Evolutionary conservation across 805 yeast species (phyloP).

Genomic region (Metschnikowia anglica): DNA sequence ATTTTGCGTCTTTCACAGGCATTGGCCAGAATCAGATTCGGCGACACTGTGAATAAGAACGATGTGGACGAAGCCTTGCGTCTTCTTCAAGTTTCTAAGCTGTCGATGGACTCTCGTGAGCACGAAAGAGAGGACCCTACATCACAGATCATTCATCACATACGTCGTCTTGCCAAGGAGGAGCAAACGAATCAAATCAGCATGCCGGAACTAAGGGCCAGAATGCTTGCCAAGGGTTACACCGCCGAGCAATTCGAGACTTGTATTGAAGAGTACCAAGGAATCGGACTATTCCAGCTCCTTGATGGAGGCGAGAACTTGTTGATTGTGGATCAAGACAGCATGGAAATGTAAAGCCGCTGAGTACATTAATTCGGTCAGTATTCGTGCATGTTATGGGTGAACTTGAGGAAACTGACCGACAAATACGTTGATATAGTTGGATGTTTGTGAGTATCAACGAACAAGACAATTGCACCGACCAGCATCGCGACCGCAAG

Average conservation of each 20-base stretch:
- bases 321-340: slow-evolving; percentile 45
- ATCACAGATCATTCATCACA: slow-evolving; percentile 54
- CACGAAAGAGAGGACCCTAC: slow-evolving; percentile 54
- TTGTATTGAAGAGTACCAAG: slow-evolving; percentile 72
- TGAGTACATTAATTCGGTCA: no score
- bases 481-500: no score
- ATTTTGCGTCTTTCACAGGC: slow-evolving; percentile 93
- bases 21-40: slow-evolving; percentile 83
- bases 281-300: slow-evolving; percentile 72
- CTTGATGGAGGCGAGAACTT: slow-evolving; percentile 68
- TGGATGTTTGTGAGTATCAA: no score
- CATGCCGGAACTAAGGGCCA: slow-evolving; percentile 54
- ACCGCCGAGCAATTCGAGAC: slow-evolving; percentile 74
- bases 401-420: no score
- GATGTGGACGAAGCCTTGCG: slow-evolving; percentile 97
- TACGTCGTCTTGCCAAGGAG: slow-evolving; percentile 49
- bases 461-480: no score
- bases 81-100: slow-evolving; percentile 80
- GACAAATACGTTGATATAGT: no score
- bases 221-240: slow-evolving; percentile 77
- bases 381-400: no score
- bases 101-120: slow-evolving; percentile 63
- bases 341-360: slow-evolving; percentile 26
- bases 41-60: slow-evolving; percentile 61
- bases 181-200: slow-evolving; percentile 25